Evolutionary conservation across 2,329 filamentous ascomycete genomes (phyloP), one percentile per base, ranked within the genome.

Genomic region (Lasiodiplodia theobromae): DNA sequence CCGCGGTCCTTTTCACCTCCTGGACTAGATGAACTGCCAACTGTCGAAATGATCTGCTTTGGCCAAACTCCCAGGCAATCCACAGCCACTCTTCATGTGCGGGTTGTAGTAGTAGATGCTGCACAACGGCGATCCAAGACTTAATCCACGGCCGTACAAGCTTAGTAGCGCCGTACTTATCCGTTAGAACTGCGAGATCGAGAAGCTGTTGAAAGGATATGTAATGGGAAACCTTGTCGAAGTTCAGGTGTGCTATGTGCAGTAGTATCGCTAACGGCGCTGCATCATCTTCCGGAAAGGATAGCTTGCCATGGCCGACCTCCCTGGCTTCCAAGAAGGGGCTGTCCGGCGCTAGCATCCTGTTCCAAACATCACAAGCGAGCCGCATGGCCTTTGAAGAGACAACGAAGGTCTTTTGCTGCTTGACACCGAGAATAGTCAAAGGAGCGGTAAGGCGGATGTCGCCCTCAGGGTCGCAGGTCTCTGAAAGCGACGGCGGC

Each of bases 191-290:
- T 6, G 62, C 12, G 16, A 65, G 47, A 11, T 37, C 28, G 10
- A 54, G 18, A 12, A 65, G 49, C 1, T 23, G 18, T 4, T 28
- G 3, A 23, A 65, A 65, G 0, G 16, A 2, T 1, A 54, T 16
- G 6, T 40, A 5, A 11, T 28, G n/a, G 16, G 66, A 52, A 1
- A 70, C 25, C 18, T 52, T 34, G 5, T 49, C 16, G 40, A 69
- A 65, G 5, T 28, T 37, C 28, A 65, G 21, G 49, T 65, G 62
- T 6, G 62, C 62, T 38, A 65, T 65, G 34, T 65, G 16, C 14
- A 65, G 47, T 16, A 53, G 51, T 16, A 78, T 70, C 0, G 67
- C n/a, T 16, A 70, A 52, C 1, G 38, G 38, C 14, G 40, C 40
- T 7, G 53, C 28, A 62, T 65, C 49, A 25, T 69, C 66, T 8